Percentiles rank a stretch among this genome's conserved stretches.
Conservation (phyloP, 257 asterid species). For the Dorcoceras hygrometricum region DNA sequence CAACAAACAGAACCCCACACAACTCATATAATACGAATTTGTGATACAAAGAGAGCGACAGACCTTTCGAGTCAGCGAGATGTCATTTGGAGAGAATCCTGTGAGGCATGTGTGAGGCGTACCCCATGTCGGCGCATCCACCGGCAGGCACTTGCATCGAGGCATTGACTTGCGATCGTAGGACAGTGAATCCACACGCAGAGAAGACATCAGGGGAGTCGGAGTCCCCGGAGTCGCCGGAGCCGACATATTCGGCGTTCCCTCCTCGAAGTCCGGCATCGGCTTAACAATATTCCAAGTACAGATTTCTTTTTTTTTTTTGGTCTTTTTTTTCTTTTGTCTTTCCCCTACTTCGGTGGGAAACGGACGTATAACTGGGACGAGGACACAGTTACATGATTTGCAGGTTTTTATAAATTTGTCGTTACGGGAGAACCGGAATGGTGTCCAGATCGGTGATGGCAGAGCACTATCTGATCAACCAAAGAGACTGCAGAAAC, state of each 20-base stretch:
- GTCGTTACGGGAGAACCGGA: slow-evolving; percentile 40
- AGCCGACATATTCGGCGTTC: slow-evolving; percentile 46
- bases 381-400: slow-evolving; percentile 36
- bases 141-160: slow-evolving; percentile 83
- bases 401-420: slow-evolving; percentile 40
- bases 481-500: not conserved
- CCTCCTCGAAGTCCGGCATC: slow-evolving; percentile 63
- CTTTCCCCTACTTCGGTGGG: not conserved
- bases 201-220: slow-evolving; percentile 54
- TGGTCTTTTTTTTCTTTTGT: not conserved
- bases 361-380: not conserved
- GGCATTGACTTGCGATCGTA: slow-evolving; percentile 90
- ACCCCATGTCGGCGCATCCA: slow-evolving; percentile 70
- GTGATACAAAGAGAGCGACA: not conserved
- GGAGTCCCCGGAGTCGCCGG: slow-evolving; percentile 99
- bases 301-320: not conserved
- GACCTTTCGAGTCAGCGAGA: slow-evolving; percentile 91
- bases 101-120: slow-evolving; percentile 76
- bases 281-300: not conserved
- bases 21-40: too few relatives aligned
- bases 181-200: slow-evolving; percentile 64
- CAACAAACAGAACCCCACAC: too few relatives aligned
- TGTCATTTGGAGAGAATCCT: slow-evolving; percentile 58
- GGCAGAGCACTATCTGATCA: slow-evolving; percentile 14
- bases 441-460: slow-evolving; percentile 38